A percentile compares a stretch with the other conserved stretches of the same genome.
Conservation (phyloP, 495 filamentous ascomycete species). For the Thermochaetoides thermophila region DNA sequence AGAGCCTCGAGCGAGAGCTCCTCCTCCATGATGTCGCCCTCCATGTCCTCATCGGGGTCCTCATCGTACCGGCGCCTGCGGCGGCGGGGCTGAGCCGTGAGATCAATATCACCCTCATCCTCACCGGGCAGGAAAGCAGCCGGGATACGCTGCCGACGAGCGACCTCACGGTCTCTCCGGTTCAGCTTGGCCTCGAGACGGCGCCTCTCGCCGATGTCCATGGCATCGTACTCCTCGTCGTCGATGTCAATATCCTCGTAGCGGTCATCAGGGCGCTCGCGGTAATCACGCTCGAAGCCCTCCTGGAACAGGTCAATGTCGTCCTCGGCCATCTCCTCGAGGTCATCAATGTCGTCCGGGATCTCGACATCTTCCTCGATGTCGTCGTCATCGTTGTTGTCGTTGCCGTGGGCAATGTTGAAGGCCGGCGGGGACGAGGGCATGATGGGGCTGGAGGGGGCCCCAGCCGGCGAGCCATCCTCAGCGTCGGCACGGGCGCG, state of each 20-base stretch:
- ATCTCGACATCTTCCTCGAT: slow-evolving; percentile 33
- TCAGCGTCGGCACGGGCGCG: slow-evolving; percentile 68
- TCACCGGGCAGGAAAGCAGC: slow-evolving; percentile 78
- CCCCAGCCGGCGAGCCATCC: slow-evolving; percentile 46
- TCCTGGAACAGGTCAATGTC: slow-evolving; percentile 90
- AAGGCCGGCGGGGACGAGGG: slow-evolving; percentile 37
- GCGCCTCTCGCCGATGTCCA: slow-evolving; percentile 71
- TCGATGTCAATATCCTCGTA: slow-evolving; percentile 36
- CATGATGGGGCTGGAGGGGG: slow-evolving; percentile 39
- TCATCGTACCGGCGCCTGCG: slow-evolving; percentile 84
- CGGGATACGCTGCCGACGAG: slow-evolving; percentile 58
- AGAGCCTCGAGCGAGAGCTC: slow-evolving; percentile 86
- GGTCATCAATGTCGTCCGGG: slow-evolving; percentile 73
- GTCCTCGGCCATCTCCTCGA: slow-evolving; percentile 93
- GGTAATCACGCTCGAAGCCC: slow-evolving; percentile 79
- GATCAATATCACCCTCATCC: slow-evolving; percentile 71
- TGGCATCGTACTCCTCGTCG: slow-evolving; percentile 49
- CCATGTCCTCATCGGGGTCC: slow-evolving; percentile 82
- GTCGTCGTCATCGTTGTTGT: slow-evolving; percentile 60
- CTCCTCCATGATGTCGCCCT: slow-evolving; percentile 81
- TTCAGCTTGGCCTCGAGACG: slow-evolving; percentile 73
- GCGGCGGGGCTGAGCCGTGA: slow-evolving; percentile 66
- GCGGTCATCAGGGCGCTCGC: slow-evolving; percentile 34
- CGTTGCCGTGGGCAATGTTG: slow-evolving; percentile 35
- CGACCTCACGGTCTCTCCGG: slow-evolving; percentile 67